Evolutionary conservation across 202 grass and related monocot genomes (phyloP).

Genomic region (Zizania palustris): DNA sequence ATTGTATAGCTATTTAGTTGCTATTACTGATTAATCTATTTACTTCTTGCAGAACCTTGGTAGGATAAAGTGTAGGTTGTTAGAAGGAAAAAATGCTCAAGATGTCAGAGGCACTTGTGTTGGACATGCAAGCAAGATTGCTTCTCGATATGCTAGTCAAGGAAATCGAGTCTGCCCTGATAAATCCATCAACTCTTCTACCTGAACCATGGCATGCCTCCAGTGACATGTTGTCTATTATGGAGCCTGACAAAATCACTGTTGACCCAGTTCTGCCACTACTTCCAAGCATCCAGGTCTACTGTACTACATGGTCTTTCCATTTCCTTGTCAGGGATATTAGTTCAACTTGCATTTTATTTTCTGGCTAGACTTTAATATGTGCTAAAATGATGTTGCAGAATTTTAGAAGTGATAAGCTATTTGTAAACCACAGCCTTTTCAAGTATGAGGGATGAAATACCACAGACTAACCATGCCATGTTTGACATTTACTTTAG

Average conservation of each 20-base stretch:
- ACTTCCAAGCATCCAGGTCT: conserved; percentile 82
- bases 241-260: conserved; percentile 95
- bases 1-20: conserved; percentile 8
- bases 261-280: conserved; percentile 65
- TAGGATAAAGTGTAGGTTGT: conserved; percentile 95
- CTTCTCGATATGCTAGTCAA: conserved; percentile 97
- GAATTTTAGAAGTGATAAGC: neutral
- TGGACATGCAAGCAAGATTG: conserved; percentile 99
- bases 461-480: neutral
- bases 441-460: neutral
- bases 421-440: neutral
- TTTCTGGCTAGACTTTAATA: conserved; percentile 14
- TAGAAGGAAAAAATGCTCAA: conserved; percentile 99
- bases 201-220: conserved; percentile 94
- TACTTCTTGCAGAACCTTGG: conserved; percentile 80
- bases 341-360: conserved; percentile 20
- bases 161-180: conserved; percentile 89
- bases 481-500: neutral
- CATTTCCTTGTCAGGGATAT: conserved; percentile 25
- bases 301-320: conserved; percentile 22
- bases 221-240: conserved; percentile 74
- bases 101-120: conserved; percentile 95
- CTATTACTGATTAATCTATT: neutral
- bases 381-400: neutral
- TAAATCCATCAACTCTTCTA: conserved; percentile 91